Evolutionary conservation across 176 grass and related monocot species (phyloP), one percentile per base, ranked within the genome.

Genomic region (Aechmea fasciata): DNA sequence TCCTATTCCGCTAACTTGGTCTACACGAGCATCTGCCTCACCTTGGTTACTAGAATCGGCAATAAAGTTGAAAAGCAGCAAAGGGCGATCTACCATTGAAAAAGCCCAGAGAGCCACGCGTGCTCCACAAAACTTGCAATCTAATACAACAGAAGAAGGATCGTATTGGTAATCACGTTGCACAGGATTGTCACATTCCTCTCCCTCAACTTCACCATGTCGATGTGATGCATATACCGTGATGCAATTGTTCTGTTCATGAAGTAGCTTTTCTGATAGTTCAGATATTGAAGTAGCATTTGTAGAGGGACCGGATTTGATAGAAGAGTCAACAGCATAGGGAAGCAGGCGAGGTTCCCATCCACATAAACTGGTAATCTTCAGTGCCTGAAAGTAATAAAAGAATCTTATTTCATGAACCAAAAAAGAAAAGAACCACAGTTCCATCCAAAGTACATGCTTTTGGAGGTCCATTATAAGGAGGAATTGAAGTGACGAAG

Each of bases 101-200:
- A 99, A 87, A 33, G 82, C 77, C 94, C 94, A 99, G 72, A 99
- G 82, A 23, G 94, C 84, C 76, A 85, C 90, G 82, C 90, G 85
- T 54, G 94, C 84, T 79, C 94, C 90, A 85, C 94, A 99, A 83
- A 99, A 89, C 19, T 74, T 83, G 73, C 94, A 99, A 51, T 99
- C 89, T 69, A 99, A 87, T 63, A 93, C 82, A 77, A 85, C 87
- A 47, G 94, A 99, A 48, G 81, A 73, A 69, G 90, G 89, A 70
- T 92, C 86, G 73, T 79, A 89, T 71, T 85, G 41, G 47, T 77
- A 69, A 72, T 87, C 50, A 72, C 64, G 79, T 53, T 66, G 41
- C 71, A 66, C 61, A 77, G 57, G 47, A 59, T 68, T 71, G 25
- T 49, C 69, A 57, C 49, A 54, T 48, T 76, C 73, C 41, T 22